These are phyloP conservation scores for Parathielavia hyrcaniae DNA, from an alignment of 495 filamentous ascomycete species.

Conservation along the genomic window DNA sequence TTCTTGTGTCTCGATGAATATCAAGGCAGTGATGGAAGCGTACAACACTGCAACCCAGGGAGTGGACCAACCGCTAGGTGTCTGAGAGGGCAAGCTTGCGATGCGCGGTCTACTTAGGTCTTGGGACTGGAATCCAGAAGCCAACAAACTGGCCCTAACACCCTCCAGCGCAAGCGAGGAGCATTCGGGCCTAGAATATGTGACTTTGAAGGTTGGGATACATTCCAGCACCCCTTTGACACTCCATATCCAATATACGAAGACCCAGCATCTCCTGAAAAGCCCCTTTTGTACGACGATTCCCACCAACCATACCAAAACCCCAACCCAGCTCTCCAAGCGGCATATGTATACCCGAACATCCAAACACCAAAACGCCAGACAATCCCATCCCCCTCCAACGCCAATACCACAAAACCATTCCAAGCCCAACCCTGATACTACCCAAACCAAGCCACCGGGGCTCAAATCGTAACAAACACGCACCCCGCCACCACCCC, in stretches of 20 bases:
- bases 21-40: neutral
- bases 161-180: no score
- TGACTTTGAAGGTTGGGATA: no score
- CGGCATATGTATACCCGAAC: neutral
- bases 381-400: neutral
- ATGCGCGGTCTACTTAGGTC: no score
- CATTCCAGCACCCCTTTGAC: neutral
- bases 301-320: neutral
- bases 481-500: slow-evolving; percentile 45
- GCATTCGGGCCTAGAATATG: no score
- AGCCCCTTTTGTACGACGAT: neutral
- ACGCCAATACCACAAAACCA: slow-evolving; percentile 3
- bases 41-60: neutral
- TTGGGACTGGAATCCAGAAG: no score
- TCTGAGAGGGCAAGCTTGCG: neutral
- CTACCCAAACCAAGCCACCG: neutral
- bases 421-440: slow-evolving; percentile 2
- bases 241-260: neutral
- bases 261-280: neutral
- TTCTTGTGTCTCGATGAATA: slow-evolving; percentile 3
- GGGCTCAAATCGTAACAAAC: slow-evolving; percentile 38
- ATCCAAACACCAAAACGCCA: slow-evolving; percentile 11
- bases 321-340: slow-evolving; percentile 6
- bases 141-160: no score
- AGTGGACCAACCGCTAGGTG: neutral